These are phyloP conservation scores for Blastocladiella britannica DNA, from an alignment of 192 early-diverging fungal species.

Conservation along the genomic window DNA sequence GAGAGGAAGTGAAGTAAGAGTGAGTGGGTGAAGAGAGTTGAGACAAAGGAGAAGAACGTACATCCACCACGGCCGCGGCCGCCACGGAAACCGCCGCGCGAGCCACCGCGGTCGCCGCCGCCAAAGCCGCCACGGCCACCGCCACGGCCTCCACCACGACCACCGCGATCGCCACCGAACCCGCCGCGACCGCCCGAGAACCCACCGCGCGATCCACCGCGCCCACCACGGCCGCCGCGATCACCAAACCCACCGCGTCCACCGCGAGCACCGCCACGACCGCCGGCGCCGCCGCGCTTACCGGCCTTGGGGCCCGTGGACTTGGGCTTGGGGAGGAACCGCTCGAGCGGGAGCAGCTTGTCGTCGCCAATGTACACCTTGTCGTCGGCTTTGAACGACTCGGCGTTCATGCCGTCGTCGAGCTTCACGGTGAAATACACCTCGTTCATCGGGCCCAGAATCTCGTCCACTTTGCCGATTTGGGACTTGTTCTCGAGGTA, in stretches of 20 bases:
- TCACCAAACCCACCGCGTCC: slow-evolving; percentile 21
- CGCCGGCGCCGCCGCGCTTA: slow-evolving; percentile 39
- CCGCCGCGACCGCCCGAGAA: slow-evolving; percentile 8
- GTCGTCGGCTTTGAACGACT: slow-evolving; percentile 73
- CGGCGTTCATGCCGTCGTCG: slow-evolving; percentile 73
- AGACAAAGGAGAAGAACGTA: no score
- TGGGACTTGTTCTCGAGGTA: slow-evolving; percentile 95
- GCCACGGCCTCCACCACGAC: slow-evolving; percentile 22
- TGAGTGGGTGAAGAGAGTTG: slow-evolving; percentile 1
- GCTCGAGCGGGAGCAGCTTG: slow-evolving; percentile 82
- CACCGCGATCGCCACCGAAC: slow-evolving; percentile 3
- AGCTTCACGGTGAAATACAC: slow-evolving; percentile 96
- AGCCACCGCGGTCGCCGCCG: slow-evolving; percentile 10
- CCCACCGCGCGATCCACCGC: slow-evolving; percentile 11
- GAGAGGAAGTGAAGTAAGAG: slow-evolving; percentile 4
- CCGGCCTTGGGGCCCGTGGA: slow-evolving; percentile 21
- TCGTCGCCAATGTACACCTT: slow-evolving; percentile 86
- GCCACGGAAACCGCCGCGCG: slow-evolving; percentile 7
- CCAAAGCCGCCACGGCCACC: slow-evolving; percentile 34
- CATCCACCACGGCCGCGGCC: slow-evolving; percentile 19
- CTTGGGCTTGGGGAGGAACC: slow-evolving; percentile 91
- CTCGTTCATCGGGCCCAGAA: slow-evolving; percentile 92
- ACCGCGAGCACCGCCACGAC: slow-evolving; percentile 18
- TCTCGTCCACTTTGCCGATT: slow-evolving; percentile 98
- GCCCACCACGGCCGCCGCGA: slow-evolving; percentile 23